phyloP scores from a whole-genome alignment of 192 early-diverging fungal species.

The Jimgerdemannia flammicorona region DNA sequence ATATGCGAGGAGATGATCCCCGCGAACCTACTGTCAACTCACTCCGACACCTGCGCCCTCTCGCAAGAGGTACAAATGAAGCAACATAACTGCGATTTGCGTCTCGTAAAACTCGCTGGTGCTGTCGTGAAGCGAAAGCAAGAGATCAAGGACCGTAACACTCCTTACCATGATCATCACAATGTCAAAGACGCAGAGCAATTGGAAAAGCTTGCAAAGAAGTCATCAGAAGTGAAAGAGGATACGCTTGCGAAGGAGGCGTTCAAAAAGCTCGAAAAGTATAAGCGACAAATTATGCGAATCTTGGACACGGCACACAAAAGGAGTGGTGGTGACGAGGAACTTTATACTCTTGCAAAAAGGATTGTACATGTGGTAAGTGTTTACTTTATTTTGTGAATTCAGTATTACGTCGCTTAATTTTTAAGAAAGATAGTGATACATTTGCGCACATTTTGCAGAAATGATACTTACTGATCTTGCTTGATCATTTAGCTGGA shows the following conservation, averaged over 20 bases:
- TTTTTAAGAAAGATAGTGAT: conserved; percentile 16
- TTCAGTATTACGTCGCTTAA: neutral
- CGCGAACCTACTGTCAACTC: conserved; percentile 61
- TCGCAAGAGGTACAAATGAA: conserved; percentile 68
- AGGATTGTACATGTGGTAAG: conserved; percentile 33
- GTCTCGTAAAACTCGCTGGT: conserved; percentile 51
- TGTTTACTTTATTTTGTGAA: neutral
- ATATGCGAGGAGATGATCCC: conserved; percentile 83
- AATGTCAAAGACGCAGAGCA: conserved; percentile 38
- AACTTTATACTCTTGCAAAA: conserved; percentile 33
- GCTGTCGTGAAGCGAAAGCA: conserved; percentile 44
- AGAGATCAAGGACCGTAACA: conserved; percentile 36
- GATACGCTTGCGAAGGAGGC: conserved; percentile 27
- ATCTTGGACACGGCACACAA: conserved; percentile 16
- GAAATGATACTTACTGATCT: neutral
- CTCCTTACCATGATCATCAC: conserved; percentile 35
- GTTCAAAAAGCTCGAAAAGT: conserved; percentile 26
- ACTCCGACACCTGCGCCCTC: conserved; percentile 76
- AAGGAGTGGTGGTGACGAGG: conserved; percentile 19
- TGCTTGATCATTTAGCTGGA: conserved; percentile 10
- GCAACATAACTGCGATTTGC: conserved; percentile 54
- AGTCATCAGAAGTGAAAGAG: neutral
- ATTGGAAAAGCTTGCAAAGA: neutral
- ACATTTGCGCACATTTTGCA: conserved; percentile 12
- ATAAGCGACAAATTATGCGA: conserved; percentile 17